Conservation (phyloP, 2,329 filamentous ascomycete species). For the Colletotrichum sublineola region DNA sequence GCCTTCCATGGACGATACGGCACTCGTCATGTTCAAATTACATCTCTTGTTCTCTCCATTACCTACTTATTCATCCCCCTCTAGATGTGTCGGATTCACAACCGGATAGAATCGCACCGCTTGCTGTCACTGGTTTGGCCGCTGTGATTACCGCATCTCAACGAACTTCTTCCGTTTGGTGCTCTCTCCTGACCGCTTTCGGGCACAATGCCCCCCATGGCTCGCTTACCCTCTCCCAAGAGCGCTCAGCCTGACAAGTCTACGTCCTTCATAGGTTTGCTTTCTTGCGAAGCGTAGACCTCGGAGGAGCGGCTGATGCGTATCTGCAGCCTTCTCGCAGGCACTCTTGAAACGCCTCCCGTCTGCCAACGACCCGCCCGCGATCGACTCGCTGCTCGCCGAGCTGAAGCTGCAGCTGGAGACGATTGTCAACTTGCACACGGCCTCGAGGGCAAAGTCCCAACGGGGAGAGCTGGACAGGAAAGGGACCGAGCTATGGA, state of each 20-base stretch:
- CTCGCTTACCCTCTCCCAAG: not conserved
- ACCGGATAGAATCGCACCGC: not conserved
- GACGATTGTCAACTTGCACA: not conserved
- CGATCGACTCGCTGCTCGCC: slow-evolving; percentile 47
- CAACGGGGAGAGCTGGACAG: slow-evolving; percentile 62
- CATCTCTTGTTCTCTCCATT: not conserved
- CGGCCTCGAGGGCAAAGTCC: not conserved
- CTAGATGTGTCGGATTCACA: not conserved
- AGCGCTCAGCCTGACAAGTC: not conserved
- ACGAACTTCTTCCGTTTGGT: not conserved
- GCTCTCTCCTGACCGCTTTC: not conserved
- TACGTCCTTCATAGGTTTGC: slow-evolving; percentile 5
- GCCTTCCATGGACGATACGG: slow-evolving; percentile 1
- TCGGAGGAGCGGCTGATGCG: not conserved
- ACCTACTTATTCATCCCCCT: not conserved
- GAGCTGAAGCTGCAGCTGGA: slow-evolving; percentile 46
- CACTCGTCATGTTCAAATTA: not conserved
- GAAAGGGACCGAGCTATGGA: slow-evolving; percentile 74
- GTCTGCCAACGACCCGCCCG: slow-evolving; percentile 39
- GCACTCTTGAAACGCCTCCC: slow-evolving; percentile 34
- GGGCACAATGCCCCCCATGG: not conserved
- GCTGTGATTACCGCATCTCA: no score
- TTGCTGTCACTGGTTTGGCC: not conserved
- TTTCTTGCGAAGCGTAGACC: not conserved
- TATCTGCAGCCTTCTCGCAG: slow-evolving; percentile 28